phyloP scores from a whole-genome alignment of 2,329 filamentous ascomycete species.

The Sporothrix brasiliensis region DNA sequence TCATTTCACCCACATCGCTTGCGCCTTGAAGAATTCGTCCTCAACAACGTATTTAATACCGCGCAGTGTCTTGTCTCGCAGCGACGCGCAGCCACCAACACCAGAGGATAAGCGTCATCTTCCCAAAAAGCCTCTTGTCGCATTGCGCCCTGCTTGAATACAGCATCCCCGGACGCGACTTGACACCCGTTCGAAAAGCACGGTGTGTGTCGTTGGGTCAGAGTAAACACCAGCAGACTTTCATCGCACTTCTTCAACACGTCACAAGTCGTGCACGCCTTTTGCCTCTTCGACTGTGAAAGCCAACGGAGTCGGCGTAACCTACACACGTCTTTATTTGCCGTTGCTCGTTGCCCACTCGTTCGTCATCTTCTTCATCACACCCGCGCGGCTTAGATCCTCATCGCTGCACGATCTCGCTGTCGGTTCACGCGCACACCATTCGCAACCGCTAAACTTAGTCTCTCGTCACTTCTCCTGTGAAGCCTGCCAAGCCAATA shows the following conservation, averaged over 20 bases:
- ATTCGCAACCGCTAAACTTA: not conserved
- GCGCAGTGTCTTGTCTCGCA: conserved; percentile 19
- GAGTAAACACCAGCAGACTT: conserved; percentile 17
- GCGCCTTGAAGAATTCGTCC: conserved; percentile 6
- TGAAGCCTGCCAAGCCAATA: no score
- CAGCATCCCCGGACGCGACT: not conserved
- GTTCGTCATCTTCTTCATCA: not conserved
- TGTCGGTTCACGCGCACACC: not conserved
- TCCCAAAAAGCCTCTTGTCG: not conserved
- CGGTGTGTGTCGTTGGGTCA: conserved; percentile 14
- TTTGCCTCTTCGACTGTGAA: conserved; percentile 16
- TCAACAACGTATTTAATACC: not conserved
- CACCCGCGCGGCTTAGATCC: not conserved
- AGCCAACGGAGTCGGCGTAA: conserved; percentile 17
- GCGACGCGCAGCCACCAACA: conserved; percentile 2
- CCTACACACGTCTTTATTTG: not conserved
- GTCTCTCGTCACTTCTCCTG: not conserved
- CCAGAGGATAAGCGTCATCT: conserved; percentile 1
- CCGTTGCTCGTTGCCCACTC: not conserved
- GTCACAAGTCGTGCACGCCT: conserved; percentile 7
- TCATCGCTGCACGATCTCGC: not conserved
- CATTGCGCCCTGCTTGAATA: not conserved
- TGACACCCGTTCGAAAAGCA: conserved; percentile 3
- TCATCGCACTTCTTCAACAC: conserved; percentile 19
- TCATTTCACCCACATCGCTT: not conserved